A percentile compares a stretch with the other conserved stretches of the same genome.
phyloP scores from a whole-genome alignment of 176 grass and related monocot species.

The Hordeum marinum region DNA sequence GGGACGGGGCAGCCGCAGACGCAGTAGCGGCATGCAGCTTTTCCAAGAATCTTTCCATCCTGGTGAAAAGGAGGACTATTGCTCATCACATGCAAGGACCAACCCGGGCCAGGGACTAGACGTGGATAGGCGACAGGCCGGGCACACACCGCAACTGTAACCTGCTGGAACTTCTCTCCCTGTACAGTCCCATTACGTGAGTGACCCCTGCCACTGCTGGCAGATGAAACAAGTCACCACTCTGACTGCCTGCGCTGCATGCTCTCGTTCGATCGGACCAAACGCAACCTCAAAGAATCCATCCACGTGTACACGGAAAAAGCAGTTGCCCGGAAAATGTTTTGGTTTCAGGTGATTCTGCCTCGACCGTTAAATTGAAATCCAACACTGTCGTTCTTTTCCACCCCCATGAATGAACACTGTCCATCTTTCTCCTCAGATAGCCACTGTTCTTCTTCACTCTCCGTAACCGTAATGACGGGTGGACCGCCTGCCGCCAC shows the following conservation, averaged over 20 bases:
- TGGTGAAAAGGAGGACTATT: slow-evolving; percentile 17
- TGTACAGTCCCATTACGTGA: slow-evolving; percentile 15
- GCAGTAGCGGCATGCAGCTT: slow-evolving; percentile 14
- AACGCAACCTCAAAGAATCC: slow-evolving; percentile 21
- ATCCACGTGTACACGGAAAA: not conserved
- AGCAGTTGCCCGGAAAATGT: not conserved
- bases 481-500: too few species aligned
- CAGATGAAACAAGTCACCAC: slow-evolving; percentile 32
- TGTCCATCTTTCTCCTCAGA: too few species aligned
- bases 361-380: too few species aligned
- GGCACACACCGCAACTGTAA: slow-evolving; percentile 21
- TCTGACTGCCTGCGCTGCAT: not conserved
- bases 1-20: not conserved
- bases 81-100: slow-evolving; percentile 17
- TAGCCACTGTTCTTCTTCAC: too few species aligned
- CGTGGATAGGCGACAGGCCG: slow-evolving; percentile 6
- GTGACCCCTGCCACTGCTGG: slow-evolving; percentile 25
- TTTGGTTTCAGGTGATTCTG: too few species aligned
- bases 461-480: too few species aligned
- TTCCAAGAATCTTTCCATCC: slow-evolving; percentile 38
- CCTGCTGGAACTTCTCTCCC: slow-evolving; percentile 12
- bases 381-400: too few species aligned
- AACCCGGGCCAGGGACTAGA: not conserved
- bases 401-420: too few species aligned
- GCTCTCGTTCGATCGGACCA: not conserved